Percentiles rank a stretch among this genome's conserved stretches.
Conservation (phyloP, 257 asterid species). For the Scutellaria galericulata region DNA sequence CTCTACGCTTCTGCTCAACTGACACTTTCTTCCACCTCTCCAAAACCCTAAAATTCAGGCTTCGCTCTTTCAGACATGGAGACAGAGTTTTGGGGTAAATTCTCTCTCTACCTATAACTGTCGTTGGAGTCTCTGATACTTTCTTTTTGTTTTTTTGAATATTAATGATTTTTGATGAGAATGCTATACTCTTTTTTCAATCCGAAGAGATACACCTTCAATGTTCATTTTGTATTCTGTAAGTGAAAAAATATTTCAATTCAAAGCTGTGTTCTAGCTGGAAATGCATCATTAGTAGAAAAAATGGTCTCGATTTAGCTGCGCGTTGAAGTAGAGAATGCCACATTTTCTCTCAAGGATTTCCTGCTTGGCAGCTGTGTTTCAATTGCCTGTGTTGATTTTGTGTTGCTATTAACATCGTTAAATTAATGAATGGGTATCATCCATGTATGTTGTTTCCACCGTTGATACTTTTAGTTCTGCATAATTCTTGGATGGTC, state of each 20-base stretch:
- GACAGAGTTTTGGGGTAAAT: conserved; percentile 26
- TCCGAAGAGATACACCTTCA: not conserved
- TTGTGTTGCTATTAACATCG: not conserved
- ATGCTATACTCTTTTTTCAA: not conserved
- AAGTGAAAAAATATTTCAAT: not conserved
- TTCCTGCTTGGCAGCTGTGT: not conserved
- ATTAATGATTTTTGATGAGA: not conserved
- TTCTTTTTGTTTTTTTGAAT: not conserved
- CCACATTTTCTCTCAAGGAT: not conserved
- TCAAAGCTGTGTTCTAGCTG: not conserved
- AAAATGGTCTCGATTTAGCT: not conserved
- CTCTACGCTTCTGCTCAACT: not conserved
- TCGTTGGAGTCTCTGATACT: not conserved
- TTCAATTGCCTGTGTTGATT: not conserved
- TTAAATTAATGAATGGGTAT: not conserved
- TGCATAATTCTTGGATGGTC: not conserved
- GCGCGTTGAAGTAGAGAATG: not conserved
- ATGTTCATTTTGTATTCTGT: conserved; percentile 6
- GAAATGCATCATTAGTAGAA: not conserved
- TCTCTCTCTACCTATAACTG: not conserved
- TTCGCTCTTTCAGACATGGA: conserved; percentile 14
- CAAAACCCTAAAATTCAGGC: conserved; percentile 43
- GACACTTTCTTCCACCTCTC: not conserved
- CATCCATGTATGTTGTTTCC: not conserved
- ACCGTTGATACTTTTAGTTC: not conserved